phyloP scores from a whole-genome alignment of 257 asterid species.

The Gentiana macrophylla region DNA sequence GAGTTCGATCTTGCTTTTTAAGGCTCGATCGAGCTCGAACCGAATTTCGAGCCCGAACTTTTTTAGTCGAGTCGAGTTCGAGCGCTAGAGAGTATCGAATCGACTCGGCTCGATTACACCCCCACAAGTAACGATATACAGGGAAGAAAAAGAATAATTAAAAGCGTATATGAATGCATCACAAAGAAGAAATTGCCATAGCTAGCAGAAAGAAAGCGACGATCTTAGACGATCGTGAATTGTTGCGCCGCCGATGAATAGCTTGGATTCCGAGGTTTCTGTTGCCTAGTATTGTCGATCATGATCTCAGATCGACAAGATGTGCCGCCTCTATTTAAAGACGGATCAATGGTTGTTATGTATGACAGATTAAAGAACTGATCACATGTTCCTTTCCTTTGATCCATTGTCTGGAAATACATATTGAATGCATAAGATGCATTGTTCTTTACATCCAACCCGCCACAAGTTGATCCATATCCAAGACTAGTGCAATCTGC shows the following conservation, averaged over 20 bases:
- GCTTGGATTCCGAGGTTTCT: constrained; percentile 25
- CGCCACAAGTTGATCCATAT: constrained; percentile 69
- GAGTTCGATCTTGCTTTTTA: too few relatives aligned
- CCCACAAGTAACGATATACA: too few relatives aligned
- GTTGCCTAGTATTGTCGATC: constrained; percentile 55
- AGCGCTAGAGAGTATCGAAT: too few relatives aligned
- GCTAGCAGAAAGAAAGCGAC: constrained; percentile 11
- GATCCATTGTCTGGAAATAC: constrained; percentile 73
- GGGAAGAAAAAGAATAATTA: neutral
- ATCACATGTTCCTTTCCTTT: constrained; percentile 63
- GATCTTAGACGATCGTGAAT: constrained; percentile 5
- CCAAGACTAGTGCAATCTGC: constrained; percentile 95
- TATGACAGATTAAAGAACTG: constrained; percentile 41
- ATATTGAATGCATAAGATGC: constrained; percentile 81
- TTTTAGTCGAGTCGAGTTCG: too few relatives aligned
- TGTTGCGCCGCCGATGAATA: constrained; percentile 26
- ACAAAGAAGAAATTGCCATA: constrained; percentile 2
- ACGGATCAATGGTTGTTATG: constrained; percentile 59
- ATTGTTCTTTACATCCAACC: constrained; percentile 37
- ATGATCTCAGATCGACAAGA: constrained; percentile 65
- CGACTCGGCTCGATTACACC: too few relatives aligned
- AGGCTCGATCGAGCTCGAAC: too few relatives aligned
- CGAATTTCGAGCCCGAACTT: too few relatives aligned
- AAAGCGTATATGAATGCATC: constrained; percentile 1
- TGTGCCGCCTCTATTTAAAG: constrained; percentile 15